phyloP scores from a whole-genome alignment of 768 basidiomycete species.

The Lyophyllum semitale region DNA sequence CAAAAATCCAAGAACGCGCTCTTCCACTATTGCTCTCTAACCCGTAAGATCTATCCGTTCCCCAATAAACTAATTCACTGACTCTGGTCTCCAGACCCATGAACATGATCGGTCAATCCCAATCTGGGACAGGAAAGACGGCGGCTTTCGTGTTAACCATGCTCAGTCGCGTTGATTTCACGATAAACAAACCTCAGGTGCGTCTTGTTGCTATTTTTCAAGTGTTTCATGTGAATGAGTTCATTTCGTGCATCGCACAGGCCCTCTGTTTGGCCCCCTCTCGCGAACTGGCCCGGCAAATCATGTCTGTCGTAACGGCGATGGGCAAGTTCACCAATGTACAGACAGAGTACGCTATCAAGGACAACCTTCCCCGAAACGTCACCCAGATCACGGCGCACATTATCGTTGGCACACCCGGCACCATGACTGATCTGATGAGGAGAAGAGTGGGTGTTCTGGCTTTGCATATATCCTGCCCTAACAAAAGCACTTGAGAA shows the following conservation, averaged over 20 bases:
- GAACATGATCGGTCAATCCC: slow-evolving; percentile 99
- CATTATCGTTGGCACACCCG: slow-evolving; percentile 93
- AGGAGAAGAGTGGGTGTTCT: slow-evolving; percentile 47
- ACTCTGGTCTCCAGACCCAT: slow-evolving; percentile 63
- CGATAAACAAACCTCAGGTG: slow-evolving; percentile 82
- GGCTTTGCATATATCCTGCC: background rate
- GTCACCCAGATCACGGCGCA: slow-evolving; percentile 79
- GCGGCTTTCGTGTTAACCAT: slow-evolving; percentile 98
- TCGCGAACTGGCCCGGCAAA: slow-evolving; percentile 95
- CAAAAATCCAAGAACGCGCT: slow-evolving; percentile 98
- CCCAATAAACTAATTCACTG: background rate
- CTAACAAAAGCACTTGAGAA: background rate
- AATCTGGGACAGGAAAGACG: slow-evolving; percentile 98
- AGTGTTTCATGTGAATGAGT: background rate
- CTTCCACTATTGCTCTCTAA: slow-evolving; percentile 86
- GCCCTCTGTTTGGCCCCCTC: slow-evolving; percentile 98
- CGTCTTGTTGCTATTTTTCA: background rate
- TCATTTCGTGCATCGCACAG: slow-evolving; percentile 36
- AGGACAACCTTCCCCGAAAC: slow-evolving; percentile 72
- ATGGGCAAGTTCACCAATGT: slow-evolving; percentile 96
- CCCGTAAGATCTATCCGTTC: slow-evolving; percentile 55
- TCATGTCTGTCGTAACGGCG: slow-evolving; percentile 89
- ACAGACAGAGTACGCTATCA: slow-evolving; percentile 95
- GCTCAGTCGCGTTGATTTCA: slow-evolving; percentile 91
- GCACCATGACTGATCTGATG: slow-evolving; percentile 90